Base-by-base conservation (phyloP, 2,329 filamentous ascomycete species). In the Dothideomycetes sp. region DNA sequence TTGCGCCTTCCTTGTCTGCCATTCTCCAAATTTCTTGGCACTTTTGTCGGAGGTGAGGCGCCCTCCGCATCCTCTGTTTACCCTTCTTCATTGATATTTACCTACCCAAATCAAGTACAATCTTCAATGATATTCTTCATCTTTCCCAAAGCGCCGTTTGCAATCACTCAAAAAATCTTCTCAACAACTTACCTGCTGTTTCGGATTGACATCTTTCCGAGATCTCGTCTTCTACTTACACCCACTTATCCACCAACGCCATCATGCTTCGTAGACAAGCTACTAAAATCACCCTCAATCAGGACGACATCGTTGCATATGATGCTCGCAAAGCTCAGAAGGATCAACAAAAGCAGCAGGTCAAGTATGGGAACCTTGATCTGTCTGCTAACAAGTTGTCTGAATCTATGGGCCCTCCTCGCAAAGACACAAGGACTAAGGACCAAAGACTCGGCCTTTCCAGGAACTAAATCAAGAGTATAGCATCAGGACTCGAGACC, bases 181-280 rank as follows among this genome's bases (percentile, higher is more conserved):
- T n/a, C n/a, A n/a, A n/a, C n/a, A n/a, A n/a, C n/a, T n/a, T n/a
- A n/a, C n/a, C n/a, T n/a, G n/a, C n/a, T n/a, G n/a, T n/a, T n/a
- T n/a, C n/a, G n/a, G n/a, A n/a, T n/a, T 24, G 22, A 24, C 12
- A 7, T 2, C 22, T 24, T 24, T 24, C 22, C 22, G n/a, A 7
- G 3, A 9, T 31, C 16, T 3, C 2, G 13, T n/a, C 7, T 7
- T 7, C 22, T 8, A 17, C 31, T 33, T 13, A 33, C 6, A 10
- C 6, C 13, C 6, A 5, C 18, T n/a, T 33, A 16, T 17, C 9
- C 19, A 22, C 9, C 10, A 17, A 6, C 24, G 24, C 30, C 32
- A 44, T 30, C 29, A 61, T 61, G 59, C 49, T 61, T 2, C 58
- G 57, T 19, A 55, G 59, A 12, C 55, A 56, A 27, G 46, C 58